Percentiles rank a stretch among this genome's conserved stretches.
phyloP scores from a whole-genome alignment of 2,329 filamentous ascomycete species.

The Penicillium sp. region DNA sequence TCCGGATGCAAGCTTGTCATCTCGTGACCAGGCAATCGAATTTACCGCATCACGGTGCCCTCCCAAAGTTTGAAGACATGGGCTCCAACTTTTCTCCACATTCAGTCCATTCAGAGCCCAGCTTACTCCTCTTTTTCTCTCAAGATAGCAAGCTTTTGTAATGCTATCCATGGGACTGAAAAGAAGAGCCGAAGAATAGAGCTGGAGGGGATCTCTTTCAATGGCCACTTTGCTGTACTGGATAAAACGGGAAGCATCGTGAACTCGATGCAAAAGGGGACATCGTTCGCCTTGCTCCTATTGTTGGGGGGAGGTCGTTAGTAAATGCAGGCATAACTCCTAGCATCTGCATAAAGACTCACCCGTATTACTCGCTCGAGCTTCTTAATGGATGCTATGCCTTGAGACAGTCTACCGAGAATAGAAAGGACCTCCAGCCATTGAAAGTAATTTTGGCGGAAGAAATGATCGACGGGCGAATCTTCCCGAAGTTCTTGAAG shows the following conservation, averaged over 20 bases:
- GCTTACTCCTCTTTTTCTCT: too few relatives aligned
- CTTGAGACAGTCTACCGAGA: constrained; percentile 18
- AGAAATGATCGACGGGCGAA: constrained; percentile 19
- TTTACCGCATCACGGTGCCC: too few relatives aligned
- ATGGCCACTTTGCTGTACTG: constrained; percentile 4
- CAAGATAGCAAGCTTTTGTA: not conserved
- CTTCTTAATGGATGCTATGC: not conserved
- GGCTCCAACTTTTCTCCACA: not conserved
- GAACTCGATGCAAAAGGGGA: constrained; percentile 1
- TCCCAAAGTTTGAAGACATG: too few relatives aligned
- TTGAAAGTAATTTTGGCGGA: constrained; percentile 29
- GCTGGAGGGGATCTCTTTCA: not conserved
- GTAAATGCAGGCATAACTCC: constrained; percentile 18
- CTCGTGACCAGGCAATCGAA: too few relatives aligned
- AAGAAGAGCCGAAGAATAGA: not conserved
- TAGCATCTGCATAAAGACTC: constrained; percentile 25
- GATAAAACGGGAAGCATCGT: constrained; percentile 1
- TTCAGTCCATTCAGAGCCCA: not conserved
- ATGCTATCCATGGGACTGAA: not conserved
- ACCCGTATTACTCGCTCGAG: constrained; percentile 9
- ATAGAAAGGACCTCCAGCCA: constrained; percentile 38
- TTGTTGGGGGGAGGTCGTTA: constrained; percentile 7
- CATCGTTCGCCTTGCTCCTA: constrained; percentile 8
- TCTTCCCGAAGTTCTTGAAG: constrained; percentile 13
- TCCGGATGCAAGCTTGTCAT: too few relatives aligned